A percentile compares a stretch with the other conserved stretches of the same genome.
These are phyloP conservation scores for Anthoceros angustus DNA, from an alignment of 225 moss, liverwort and hornwort genomes.

Conservation along the genomic window DNA sequence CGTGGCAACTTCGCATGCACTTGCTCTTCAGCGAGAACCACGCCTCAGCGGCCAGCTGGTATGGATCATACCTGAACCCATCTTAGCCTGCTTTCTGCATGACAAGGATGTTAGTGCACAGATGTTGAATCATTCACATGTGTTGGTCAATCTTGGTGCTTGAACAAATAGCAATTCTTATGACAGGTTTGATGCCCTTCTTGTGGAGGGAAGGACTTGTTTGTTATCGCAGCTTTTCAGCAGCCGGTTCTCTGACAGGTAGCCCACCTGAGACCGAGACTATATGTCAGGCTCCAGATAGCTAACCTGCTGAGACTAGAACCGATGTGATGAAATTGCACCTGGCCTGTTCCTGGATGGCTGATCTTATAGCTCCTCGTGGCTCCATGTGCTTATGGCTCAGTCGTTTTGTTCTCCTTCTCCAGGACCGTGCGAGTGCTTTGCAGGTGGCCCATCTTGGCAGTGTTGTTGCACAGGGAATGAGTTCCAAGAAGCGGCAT, in stretches of 20 bases:
- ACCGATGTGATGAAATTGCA: not conserved
- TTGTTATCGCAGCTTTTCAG: not conserved
- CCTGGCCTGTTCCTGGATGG: not conserved
- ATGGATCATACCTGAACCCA: constrained; percentile 3
- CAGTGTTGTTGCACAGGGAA: constrained; percentile 37
- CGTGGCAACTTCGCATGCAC: constrained; percentile 26
- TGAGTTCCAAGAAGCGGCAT: constrained; percentile 41
- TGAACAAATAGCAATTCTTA: not conserved
- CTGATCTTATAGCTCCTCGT: not conserved
- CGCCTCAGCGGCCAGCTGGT: constrained; percentile 19
- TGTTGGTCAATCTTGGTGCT: not conserved
- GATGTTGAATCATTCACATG: not conserved
- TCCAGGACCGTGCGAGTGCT: not conserved
- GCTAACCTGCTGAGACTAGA: not conserved
- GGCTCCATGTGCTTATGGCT: constrained; percentile 19
- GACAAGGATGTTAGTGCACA: not conserved
- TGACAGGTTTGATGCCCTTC: not conserved
- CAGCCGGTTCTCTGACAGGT: not conserved
- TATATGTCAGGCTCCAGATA: not conserved
- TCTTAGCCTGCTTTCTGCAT: too few relatives aligned
- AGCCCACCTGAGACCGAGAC: not conserved
- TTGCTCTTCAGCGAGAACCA: constrained; percentile 28
- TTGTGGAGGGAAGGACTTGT: not conserved
- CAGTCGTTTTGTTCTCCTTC: constrained; percentile 21
- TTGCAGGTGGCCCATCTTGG: constrained; percentile 19